A percentile compares a stretch with the other conserved stretches of the same genome.
Conservation (phyloP, 2,329 filamentous ascomycete species). For the Fusarium udum region DNA sequence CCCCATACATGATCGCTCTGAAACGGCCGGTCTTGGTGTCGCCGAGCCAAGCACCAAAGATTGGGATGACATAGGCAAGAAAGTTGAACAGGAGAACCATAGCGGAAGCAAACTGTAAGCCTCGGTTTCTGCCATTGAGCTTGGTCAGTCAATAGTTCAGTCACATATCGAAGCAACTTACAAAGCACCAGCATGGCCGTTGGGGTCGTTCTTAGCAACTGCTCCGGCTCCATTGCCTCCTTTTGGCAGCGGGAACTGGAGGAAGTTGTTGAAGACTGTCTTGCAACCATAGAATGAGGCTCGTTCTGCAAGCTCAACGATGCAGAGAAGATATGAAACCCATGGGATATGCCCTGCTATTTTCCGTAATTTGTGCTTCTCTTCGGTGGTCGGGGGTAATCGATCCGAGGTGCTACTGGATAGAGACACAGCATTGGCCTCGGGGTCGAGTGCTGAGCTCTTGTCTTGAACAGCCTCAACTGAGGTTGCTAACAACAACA, state of each 20-base stretch:
- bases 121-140: neutral
- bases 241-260: conserved; percentile 62
- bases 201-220: neutral
- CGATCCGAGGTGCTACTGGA: neutral
- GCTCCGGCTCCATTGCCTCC: neutral
- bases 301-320: conserved; percentile 69
- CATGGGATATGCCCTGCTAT: conserved; percentile 59
- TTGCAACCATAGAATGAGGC: conserved; percentile 69
- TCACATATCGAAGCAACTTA: neutral
- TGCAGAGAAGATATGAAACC: conserved; percentile 65
- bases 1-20: conserved; percentile 62
- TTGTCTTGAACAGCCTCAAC: neutral
- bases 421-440: neutral
- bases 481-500: neutral
- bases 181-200: neutral
- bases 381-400: neutral
- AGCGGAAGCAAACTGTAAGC: neutral
- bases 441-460: neutral
- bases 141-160: neutral
- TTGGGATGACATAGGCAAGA: neutral
- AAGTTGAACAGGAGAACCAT: neutral
- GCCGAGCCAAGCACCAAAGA: neutral
- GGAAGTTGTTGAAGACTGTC: conserved; percentile 65
- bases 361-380: neutral
- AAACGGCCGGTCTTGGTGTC: neutral